These are phyloP conservation scores for Bipolaris sorokiniana DNA, from an alignment of 2,329 filamentous ascomycete genomes.

Conservation along the genomic window DNA sequence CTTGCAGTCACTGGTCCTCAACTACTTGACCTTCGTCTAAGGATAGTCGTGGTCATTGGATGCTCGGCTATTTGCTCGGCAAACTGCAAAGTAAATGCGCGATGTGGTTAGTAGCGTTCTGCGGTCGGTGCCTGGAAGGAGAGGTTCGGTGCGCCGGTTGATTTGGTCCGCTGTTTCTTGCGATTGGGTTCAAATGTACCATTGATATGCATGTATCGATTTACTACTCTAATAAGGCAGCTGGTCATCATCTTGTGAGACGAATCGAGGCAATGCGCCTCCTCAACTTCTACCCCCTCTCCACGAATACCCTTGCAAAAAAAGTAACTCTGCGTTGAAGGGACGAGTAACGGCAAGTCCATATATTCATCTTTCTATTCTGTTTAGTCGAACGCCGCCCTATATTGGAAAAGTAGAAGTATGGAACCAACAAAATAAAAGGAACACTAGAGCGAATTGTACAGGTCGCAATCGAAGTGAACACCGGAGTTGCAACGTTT, in stretches of 20 bases:
- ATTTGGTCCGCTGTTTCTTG: not conserved
- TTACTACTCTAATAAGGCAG: slow-evolving; percentile 7
- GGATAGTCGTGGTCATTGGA: not conserved
- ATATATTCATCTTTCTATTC: slow-evolving; percentile 3
- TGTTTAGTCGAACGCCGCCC: slow-evolving; percentile 3
- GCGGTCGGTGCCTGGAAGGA: not conserved
- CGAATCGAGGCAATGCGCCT: not conserved
- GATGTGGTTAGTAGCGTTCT: not conserved
- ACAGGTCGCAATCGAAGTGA: slow-evolving; percentile 9
- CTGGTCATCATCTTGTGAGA: not conserved
- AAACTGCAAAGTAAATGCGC: not conserved
- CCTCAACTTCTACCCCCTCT: not conserved
- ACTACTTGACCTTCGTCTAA: not conserved
- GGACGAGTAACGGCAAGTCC: slow-evolving; percentile 7
- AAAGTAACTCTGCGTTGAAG: not conserved
- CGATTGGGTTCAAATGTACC: not conserved
- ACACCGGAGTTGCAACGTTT: slow-evolving; percentile 6
- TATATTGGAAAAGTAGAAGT: not conserved
- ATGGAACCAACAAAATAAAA: not conserved
- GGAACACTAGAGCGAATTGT: slow-evolving; percentile 9
- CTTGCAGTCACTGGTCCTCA: not conserved
- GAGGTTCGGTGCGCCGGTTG: not conserved
- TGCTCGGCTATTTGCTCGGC: not conserved
- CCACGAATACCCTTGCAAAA: not conserved
- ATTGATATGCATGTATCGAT: slow-evolving; percentile 3